These are phyloP conservation scores for Pseudocercospora cruenta DNA, from an alignment of 2,329 filamentous ascomycete genomes.

Conservation along the genomic window DNA sequence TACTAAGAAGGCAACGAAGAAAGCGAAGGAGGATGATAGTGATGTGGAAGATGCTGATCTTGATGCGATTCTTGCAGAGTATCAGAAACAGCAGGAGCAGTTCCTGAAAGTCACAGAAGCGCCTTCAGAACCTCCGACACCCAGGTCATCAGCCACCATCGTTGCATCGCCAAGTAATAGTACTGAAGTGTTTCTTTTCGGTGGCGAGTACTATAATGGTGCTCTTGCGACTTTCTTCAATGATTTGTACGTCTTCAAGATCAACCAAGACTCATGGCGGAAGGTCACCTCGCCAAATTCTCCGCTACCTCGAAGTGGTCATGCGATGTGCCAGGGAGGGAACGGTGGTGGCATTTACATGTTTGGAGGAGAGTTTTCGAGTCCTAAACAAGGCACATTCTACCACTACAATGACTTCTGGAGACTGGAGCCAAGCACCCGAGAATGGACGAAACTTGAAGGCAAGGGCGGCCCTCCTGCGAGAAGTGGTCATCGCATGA, in stretches of 20 bases:
- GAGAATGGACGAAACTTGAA: conserved; percentile 92
- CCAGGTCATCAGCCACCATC: conserved; percentile 78
- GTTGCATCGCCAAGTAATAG: conserved; percentile 82
- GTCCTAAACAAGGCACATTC: conserved; percentile 95
- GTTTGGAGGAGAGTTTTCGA: conserved; percentile 95
- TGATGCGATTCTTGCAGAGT: conserved; percentile 89
- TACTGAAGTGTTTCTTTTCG: conserved; percentile 88
- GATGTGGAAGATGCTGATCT: conserved; percentile 92
- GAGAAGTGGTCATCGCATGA: conserved; percentile 79
- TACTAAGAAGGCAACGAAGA: conserved; percentile 62
- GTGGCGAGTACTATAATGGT: conserved; percentile 95
- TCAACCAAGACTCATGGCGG: conserved; percentile 87
- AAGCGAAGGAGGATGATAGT: conserved; percentile 82
- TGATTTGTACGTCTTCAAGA: conserved; percentile 70
- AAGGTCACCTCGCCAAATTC: conserved; percentile 88
- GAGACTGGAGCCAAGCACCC: conserved; percentile 78
- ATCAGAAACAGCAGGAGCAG: conserved; percentile 85
- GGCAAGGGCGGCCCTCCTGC: conserved; percentile 78
- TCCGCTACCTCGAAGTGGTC: conserved; percentile 85
- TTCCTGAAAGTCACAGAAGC: conserved; percentile 92
- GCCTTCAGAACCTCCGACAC: conserved; percentile 70
- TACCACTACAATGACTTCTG: conserved; percentile 99
- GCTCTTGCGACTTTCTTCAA: conserved; percentile 75
- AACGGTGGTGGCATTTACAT: conserved; percentile 86
- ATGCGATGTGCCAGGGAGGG: conserved; percentile 90